Evolutionary conservation across 306 rosid species (phyloP).

Genomic region (Dryas alaskensis): DNA sequence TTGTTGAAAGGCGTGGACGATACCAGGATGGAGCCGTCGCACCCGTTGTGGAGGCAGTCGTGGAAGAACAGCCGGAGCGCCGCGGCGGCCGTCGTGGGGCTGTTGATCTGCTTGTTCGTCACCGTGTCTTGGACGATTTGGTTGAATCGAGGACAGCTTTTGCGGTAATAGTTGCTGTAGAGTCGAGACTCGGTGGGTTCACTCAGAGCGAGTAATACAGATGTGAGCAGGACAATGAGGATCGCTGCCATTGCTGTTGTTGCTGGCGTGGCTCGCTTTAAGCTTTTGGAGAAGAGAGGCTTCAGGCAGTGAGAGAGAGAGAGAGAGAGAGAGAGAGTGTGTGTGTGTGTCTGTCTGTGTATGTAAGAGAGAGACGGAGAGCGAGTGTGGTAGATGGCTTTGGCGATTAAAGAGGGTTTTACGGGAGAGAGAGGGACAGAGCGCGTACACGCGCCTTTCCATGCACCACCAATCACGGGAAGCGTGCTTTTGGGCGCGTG

Average conservation of each 20-base stretch:
- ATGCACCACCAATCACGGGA: constrained; percentile 40
- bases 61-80: constrained; percentile 46
- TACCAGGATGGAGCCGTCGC: constrained; percentile 39
- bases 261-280: not conserved
- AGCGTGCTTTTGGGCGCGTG: not conserved
- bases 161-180: constrained; percentile 24
- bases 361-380: not conserved
- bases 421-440: not conserved
- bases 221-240: constrained; percentile 9
- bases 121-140: constrained; percentile 38
- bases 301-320: too few species aligned
- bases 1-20: constrained; percentile 44
- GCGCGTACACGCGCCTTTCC: not conserved
- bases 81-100: constrained; percentile 46
- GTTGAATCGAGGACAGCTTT: constrained; percentile 35
- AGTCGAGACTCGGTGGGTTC: constrained; percentile 13
- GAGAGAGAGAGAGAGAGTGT: not conserved
- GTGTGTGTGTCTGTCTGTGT: too few species aligned
- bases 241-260: constrained; percentile 8
- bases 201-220: not conserved
- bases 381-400: not conserved
- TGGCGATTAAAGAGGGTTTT: not conserved
- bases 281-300: not conserved
- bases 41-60: constrained; percentile 46
- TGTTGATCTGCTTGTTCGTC: constrained; percentile 47